Percentiles rank a stretch among this genome's conserved stretches.
These are phyloP conservation scores for Blastocystis sp. DNA, from an alignment of 352 stramenopile genomes.

Conservation along the genomic window DNA sequence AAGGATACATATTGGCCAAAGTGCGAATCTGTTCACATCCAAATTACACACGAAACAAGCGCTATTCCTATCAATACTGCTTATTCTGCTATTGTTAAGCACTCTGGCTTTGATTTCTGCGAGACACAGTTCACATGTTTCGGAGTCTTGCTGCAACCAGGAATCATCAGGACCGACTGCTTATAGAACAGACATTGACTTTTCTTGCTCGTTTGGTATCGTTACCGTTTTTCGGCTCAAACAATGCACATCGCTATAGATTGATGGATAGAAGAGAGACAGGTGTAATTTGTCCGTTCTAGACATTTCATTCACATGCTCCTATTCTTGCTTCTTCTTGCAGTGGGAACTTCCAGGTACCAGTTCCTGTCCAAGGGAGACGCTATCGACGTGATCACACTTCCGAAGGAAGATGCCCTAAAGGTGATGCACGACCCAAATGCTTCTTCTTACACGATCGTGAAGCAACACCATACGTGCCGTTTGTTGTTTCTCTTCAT, in stretches of 20 bases:
- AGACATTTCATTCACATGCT: background rate
- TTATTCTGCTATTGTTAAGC: background rate
- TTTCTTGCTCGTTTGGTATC: no score
- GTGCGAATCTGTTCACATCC: no score
- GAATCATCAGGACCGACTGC: background rate
- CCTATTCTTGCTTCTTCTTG: background rate
- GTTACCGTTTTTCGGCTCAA: no score
- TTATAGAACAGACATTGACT: background rate
- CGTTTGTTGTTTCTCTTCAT: background rate
- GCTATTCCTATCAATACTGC: background rate
- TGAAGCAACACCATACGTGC: slow-evolving; percentile 4
- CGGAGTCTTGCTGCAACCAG: background rate
- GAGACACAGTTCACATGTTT: background rate
- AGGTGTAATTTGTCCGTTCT: no score
- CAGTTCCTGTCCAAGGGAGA: slow-evolving; percentile 17
- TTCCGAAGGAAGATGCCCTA: slow-evolving; percentile 10
- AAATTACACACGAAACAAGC: no score
- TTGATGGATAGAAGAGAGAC: no score
- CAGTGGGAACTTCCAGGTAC: background rate
- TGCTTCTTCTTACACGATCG: slow-evolving; percentile 16
- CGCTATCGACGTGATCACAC: slow-evolving; percentile 14
- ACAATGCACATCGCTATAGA: no score
- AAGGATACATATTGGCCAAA: no score
- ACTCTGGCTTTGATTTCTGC: background rate
- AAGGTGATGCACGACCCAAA: background rate